Conservation (phyloP, 2,329 filamentous ascomycete genomes). For the Alternaria triticimaculans region DNA sequence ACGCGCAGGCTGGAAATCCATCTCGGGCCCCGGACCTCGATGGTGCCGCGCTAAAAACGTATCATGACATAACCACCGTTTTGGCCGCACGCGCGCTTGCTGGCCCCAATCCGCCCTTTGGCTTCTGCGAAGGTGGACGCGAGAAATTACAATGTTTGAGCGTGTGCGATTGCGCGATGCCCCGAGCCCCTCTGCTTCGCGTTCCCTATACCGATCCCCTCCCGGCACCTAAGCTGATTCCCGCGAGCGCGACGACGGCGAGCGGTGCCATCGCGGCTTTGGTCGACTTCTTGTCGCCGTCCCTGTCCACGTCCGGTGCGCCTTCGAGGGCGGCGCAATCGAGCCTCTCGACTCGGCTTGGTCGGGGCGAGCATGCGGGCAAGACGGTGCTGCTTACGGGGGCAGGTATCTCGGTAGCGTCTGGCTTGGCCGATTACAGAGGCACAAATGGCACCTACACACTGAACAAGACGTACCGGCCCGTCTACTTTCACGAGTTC, state of each 20-base stretch:
- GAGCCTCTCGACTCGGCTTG: constrained; percentile 5
- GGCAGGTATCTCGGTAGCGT: constrained; percentile 91
- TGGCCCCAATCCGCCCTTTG: not conserved
- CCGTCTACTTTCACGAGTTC: constrained; percentile 95
- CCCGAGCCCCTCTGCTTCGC: constrained; percentile 67
- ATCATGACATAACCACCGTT: constrained; percentile 21
- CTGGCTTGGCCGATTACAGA: constrained; percentile 90
- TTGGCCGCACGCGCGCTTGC: not conserved
- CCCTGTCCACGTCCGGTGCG: constrained; percentile 22
- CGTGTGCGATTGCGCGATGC: constrained; percentile 52
- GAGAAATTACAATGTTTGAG: constrained; percentile 16
- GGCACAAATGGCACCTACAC: constrained; percentile 91
- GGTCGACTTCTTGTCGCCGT: constrained; percentile 72
- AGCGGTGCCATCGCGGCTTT: constrained; percentile 79
- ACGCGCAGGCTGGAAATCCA: not conserved
- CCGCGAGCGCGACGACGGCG: constrained; percentile 71
- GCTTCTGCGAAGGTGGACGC: not conserved
- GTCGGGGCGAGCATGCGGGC: constrained; percentile 45
- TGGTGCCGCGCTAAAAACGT: constrained; percentile 9
- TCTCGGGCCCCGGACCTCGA: not conserved
- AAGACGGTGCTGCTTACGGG: constrained; percentile 75
- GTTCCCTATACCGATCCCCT: constrained; percentile 91
- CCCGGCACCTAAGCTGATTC: constrained; percentile 76
- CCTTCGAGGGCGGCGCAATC: constrained; percentile 5
- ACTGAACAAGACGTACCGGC: constrained; percentile 86